Percentiles rank a stretch among this genome's conserved stretches.
These are phyloP conservation scores for Boechera divaricarpa DNA, from an alignment of 345 rosid genomes.

Conservation along the genomic window DNA sequence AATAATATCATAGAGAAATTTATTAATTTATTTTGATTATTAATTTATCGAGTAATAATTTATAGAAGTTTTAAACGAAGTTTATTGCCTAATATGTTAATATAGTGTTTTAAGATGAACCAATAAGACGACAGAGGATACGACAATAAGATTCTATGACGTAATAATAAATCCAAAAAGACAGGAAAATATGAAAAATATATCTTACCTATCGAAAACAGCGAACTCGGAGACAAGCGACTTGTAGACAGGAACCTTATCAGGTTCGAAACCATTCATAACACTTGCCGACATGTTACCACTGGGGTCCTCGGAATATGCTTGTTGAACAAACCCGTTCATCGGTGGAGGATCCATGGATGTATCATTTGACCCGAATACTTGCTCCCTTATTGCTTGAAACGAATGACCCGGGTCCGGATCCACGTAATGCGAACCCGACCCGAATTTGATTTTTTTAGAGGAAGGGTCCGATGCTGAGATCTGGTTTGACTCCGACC, in stretches of 20 bases:
- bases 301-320: slow-evolving; percentile 64
- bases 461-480: slow-evolving; percentile 63
- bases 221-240: slow-evolving; percentile 87
- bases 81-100: too few species aligned
- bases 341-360: slow-evolving; percentile 69
- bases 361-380: slow-evolving; percentile 79
- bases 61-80: too few species aligned
- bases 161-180: slow-evolving; percentile 17
- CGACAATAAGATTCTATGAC: slow-evolving; percentile 1
- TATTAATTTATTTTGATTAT: too few species aligned
- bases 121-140: not conserved
- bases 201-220: slow-evolving; percentile 74
- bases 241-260: slow-evolving; percentile 70
- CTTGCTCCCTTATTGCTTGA: slow-evolving; percentile 87
- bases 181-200: not conserved
- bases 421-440: slow-evolving; percentile 74
- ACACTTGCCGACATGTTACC: slow-evolving; percentile 63
- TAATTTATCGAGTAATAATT: too few species aligned
- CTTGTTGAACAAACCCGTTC: slow-evolving; percentile 91
- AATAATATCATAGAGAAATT: too few species aligned
- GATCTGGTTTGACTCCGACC: slow-evolving; percentile 61
- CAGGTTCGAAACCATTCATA: slow-evolving; percentile 86
- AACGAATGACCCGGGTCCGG: slow-evolving; percentile 98
- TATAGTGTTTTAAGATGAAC: not conserved
- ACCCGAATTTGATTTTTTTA: slow-evolving; percentile 47